Percentiles rank a stretch among this genome's conserved stretches.
phyloP scores from a whole-genome alignment of 202 grass and related monocot species.

The Digitaria exilis region DNA sequence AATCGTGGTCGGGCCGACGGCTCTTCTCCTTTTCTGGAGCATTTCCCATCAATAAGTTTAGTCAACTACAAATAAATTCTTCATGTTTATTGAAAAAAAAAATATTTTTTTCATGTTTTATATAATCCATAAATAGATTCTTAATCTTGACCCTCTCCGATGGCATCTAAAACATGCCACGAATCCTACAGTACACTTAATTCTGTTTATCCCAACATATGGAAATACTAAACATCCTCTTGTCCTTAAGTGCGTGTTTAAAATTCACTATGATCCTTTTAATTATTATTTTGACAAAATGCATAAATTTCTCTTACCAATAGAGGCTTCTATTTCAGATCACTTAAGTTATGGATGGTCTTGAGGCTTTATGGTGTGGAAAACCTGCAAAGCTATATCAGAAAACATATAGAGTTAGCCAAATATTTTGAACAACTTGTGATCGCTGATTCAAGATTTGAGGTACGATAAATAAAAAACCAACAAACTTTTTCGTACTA shows the following conservation, averaged over 20 bases:
- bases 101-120: neutral
- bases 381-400: conserved; percentile 55
- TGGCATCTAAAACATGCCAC: neutral
- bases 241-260: neutral
- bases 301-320: conserved; percentile 4
- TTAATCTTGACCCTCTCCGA: neutral
- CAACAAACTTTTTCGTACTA: neutral
- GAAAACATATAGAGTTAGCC: conserved; percentile 59
- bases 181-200: neutral
- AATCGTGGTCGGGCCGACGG: no score
- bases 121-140: neutral
- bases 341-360: conserved; percentile 84
- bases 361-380: conserved; percentile 70
- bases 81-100: no score
- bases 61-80: neutral
- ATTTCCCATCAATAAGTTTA: neutral
- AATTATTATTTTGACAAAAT: conserved; percentile 8
- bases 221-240: neutral
- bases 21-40: neutral
- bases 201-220: neutral
- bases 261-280: neutral
- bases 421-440: conserved; percentile 55
- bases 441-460: conserved; percentile 51
- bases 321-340: conserved; percentile 43
- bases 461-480: conserved; percentile 37